Evolutionary conservation across 148 eudicot species (phyloP), one percentile per base, ranked within the genome.

Genomic region (Dysphania ambrosioides): DNA sequence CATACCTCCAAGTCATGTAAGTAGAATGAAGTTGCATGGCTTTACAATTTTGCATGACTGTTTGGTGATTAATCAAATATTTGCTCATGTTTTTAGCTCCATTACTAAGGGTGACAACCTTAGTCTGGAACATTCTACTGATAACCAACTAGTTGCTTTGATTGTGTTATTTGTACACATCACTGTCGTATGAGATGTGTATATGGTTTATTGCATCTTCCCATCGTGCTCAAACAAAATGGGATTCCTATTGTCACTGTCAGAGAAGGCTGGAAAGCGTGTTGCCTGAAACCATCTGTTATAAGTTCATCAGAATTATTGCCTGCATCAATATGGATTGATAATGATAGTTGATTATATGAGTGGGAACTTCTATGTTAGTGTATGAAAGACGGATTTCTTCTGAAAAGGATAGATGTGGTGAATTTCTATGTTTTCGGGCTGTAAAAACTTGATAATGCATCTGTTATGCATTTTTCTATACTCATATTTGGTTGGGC

Each of bases 1-100:
- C 77, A 92, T 92, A 72, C 97, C 97, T 75, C 97, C 97, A 27
- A 93, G 87, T 84, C 97, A 93, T 79, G 97, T 92, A 73, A 83
- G 95, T 82, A 21, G 30, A 56, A n/a, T 34, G 23, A 26, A 34
- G 6, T 58, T 31, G 36, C 80, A 38, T 70, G 73, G 18, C 13
- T 24, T 66, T 10, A 8, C 68, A 36, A 11, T 19, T 24, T 66
- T 10, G 4, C 68, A 36, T n/a, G 26, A 41, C 21, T 21, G 47
- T 44, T 59, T 18, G 27, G 8, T 26, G 55, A 36, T 35, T 75
- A 8, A 35, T 40, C 1, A 42, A 29, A 15, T 4, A n/a, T 68
- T 23, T 8, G 15, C 26, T 49, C 47, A 16, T 27, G 42, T 36
- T 73, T 41, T 8, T 49, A 19, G 53, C 27, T 19, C 7, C 51